Base-by-base conservation (phyloP, 768 basidiomycete species). In the Boletus patriciae region DNA sequence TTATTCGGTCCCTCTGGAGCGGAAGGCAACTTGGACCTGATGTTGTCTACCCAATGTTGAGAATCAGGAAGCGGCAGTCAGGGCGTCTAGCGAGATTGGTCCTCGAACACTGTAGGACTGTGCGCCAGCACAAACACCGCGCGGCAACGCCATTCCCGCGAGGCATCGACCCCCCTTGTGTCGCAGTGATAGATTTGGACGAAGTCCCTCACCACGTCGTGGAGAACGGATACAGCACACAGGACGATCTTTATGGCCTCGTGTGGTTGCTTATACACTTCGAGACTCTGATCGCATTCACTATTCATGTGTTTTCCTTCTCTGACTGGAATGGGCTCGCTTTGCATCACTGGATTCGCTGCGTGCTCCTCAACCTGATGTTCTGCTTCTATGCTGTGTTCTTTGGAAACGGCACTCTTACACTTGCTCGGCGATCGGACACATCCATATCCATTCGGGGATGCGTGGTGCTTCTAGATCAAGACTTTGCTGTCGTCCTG, bases 41-140 rank as follows among this genome's bases (percentile, higher is more conserved):
- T 21, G 6, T 42, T 13, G 33, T 57, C 41, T 34, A 52, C 21
- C 56, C 50, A 6, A 52, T 52, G 50, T 23, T 52, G 37, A 47
- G 56, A 29, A 41, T 48, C 41, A 48, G 18, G 25, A 52, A 53
- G 27, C 46, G 40, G 18, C 57, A 46, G 6, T 54, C 52, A 6
- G 52, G 27, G 4, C 57, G 36, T 25, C 52, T 58, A 11, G 52
- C 52, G 0, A 48, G 27, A 12, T 44, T 54, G 21, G 18, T 58
- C 2, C 29, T 58, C 9, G 42, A 50, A 12, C 47, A 58, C 18
- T 4, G 18, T 15, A 43, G 27, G 42, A 38, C 7, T 18, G 6
- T 12, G 11, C 3, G n/a, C 0, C 15, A n/a, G 9, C 34, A 42
- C n/a, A 31, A 47, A 11, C 31, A n/a, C 47, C 9, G 8, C 2